Evolutionary conservation across 805 yeast species (phyloP).

Genomic region (Saccharomycopsis javanensis): DNA sequence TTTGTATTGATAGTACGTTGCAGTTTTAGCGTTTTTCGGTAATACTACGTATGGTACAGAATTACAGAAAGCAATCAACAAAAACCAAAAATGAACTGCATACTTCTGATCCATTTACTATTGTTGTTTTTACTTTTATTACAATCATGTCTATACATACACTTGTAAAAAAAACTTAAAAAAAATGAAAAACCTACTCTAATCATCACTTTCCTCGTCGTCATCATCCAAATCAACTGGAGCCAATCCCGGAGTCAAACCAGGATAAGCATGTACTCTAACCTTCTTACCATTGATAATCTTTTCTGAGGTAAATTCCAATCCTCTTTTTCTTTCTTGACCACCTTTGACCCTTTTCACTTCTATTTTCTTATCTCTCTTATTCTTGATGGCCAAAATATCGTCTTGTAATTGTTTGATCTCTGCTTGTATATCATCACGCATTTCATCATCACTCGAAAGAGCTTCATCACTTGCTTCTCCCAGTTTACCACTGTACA

Average conservation of each 20-base stretch:
- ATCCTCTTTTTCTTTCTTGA: conserved; percentile 23
- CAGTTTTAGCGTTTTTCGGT: too few relatives aligned
- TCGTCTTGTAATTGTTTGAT: conserved; percentile 33
- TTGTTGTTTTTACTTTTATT: too few relatives aligned
- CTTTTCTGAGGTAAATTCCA: conserved; percentile 29
- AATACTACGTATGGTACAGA: too few relatives aligned
- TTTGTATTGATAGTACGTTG: too few relatives aligned
- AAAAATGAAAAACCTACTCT: too few relatives aligned
- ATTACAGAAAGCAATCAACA: too few relatives aligned
- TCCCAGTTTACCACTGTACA: not conserved
- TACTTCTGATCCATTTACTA: too few relatives aligned
- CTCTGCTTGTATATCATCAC: conserved; percentile 32
- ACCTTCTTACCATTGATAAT: conserved; percentile 19
- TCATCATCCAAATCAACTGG: conserved; percentile 64
- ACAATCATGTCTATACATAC: too few relatives aligned
- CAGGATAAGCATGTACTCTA: conserved; percentile 34
- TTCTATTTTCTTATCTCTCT: conserved; percentile 26
- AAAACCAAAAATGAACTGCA: too few relatives aligned
- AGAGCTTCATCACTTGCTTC: not conserved
- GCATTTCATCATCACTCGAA: conserved; percentile 31
- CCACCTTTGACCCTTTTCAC: conserved; percentile 21
- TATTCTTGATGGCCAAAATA: conserved; percentile 36
- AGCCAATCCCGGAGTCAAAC: conserved; percentile 79
- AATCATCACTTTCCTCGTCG: conserved; percentile 25
- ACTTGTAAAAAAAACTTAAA: too few relatives aligned